Conservation (phyloP, 306 rosid genomes). For the Cucumis melo region DNA sequence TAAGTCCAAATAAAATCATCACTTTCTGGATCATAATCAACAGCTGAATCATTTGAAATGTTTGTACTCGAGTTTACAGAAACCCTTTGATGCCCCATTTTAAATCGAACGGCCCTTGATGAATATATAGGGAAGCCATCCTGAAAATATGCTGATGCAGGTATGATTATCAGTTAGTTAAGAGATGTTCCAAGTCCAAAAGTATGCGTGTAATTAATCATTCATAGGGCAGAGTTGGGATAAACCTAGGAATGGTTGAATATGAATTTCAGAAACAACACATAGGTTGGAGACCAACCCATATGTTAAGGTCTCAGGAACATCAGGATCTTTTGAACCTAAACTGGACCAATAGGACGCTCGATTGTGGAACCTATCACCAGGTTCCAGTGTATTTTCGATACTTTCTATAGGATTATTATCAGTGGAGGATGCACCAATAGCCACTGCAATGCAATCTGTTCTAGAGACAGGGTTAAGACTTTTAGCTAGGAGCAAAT, state of each 20-base stretch:
- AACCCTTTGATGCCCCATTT: constrained; percentile 24
- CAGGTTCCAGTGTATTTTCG: constrained; percentile 29
- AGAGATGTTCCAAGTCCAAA: constrained; percentile 9
- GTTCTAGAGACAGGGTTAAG: constrained; percentile 14
- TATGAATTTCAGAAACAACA: constrained; percentile 41
- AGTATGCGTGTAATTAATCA: neutral
- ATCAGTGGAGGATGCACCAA: constrained; percentile 59
- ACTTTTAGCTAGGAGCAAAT: constrained; percentile 33
- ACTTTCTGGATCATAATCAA: neutral
- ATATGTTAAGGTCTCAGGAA: constrained; percentile 43
- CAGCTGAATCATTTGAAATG: neutral
- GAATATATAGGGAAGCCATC: constrained; percentile 40
- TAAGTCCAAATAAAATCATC: constrained; percentile 34
- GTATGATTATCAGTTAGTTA: constrained; percentile 11
- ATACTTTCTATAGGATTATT: constrained; percentile 40
- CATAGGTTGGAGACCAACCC: constrained; percentile 31
- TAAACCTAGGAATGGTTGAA: constrained; percentile 62
- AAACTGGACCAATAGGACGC: constrained; percentile 63
- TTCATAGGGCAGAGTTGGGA: neutral
- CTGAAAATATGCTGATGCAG: constrained; percentile 53
- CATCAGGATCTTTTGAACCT: constrained; percentile 40
- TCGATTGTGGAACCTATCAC: constrained; percentile 19
- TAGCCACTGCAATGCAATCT: constrained; percentile 32
- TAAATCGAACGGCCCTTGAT: constrained; percentile 44
- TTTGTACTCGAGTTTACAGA: neutral